These are phyloP conservation scores for Penicillium paradoxum DNA, from an alignment of 495 filamentous ascomycete genomes.

Conservation along the genomic window DNA sequence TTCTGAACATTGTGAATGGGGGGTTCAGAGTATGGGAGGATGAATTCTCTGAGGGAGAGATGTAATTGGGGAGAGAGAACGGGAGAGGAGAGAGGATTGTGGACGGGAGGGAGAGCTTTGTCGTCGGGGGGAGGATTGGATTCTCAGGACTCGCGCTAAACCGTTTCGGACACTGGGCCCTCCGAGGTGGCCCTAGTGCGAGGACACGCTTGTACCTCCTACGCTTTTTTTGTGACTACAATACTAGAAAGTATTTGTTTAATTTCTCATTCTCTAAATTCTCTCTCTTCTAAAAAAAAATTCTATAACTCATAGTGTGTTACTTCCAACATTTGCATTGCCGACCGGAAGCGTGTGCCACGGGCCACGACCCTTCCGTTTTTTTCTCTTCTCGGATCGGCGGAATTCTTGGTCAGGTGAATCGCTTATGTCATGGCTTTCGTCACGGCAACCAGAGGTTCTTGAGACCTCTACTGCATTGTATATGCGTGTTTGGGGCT, in stretches of 20 bases:
- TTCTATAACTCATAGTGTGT: not conserved
- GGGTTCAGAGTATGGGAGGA: slow-evolving; percentile 49
- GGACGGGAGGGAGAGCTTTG: slow-evolving; percentile 54
- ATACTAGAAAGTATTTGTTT: not conserved
- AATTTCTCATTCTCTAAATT: not conserved
- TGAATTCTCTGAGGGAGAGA: slow-evolving; percentile 48
- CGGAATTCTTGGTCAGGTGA: slow-evolving; percentile 33
- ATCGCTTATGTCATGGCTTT: slow-evolving; percentile 35
- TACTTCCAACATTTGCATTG: not conserved
- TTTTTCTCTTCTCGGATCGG: slow-evolving; percentile 42
- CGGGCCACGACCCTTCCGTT: slow-evolving; percentile 34
- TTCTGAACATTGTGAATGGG: slow-evolving; percentile 81
- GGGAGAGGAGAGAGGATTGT: slow-evolving; percentile 46
- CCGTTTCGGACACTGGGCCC: slow-evolving; percentile 40
- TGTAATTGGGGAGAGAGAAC: slow-evolving; percentile 46
- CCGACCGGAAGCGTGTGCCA: slow-evolving; percentile 8
- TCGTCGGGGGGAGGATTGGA: slow-evolving; percentile 46
- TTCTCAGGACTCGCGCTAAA: slow-evolving; percentile 46
- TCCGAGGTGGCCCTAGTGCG: slow-evolving; percentile 47
- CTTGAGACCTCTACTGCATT: not conserved
- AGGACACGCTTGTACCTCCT: slow-evolving; percentile 12
- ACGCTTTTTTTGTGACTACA: slow-evolving; percentile 6
- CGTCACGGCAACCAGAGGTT: slow-evolving; percentile 38
- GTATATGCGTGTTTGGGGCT: not conserved
- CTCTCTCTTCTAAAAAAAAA: not conserved